phyloP scores from a whole-genome alignment of 306 rosid genomes.

The Canavalia ensiformis region DNA sequence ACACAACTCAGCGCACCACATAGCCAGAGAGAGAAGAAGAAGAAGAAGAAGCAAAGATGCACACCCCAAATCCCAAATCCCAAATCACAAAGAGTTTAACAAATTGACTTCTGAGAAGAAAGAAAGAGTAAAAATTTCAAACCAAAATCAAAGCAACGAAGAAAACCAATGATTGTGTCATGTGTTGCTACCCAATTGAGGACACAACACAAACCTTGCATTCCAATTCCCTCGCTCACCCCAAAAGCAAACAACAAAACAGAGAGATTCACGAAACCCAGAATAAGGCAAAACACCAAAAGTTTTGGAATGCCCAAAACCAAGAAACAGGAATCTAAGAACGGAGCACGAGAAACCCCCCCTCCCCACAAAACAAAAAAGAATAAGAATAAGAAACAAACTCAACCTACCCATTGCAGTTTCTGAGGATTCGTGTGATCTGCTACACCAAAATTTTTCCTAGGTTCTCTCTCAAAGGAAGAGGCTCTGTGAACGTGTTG shows the following conservation, averaged over 20 bases:
- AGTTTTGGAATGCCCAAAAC: conserved; percentile 40
- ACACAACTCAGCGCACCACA: conserved; percentile 26
- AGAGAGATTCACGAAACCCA: conserved; percentile 33
- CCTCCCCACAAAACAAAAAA: not conserved
- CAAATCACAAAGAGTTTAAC: conserved; percentile 7
- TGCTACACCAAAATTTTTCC: conserved; percentile 44
- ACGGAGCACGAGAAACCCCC: conserved; percentile 49
- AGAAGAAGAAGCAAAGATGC: not conserved
- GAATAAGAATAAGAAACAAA: not conserved
- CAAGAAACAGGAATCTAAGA: conserved; percentile 48
- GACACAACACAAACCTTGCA: conserved; percentile 14
- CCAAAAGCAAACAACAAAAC: conserved; percentile 9
- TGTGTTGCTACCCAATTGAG: conserved; percentile 17
- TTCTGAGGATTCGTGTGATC: conserved; percentile 58
- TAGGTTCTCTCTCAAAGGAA: conserved; percentile 51
- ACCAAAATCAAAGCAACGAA: not conserved
- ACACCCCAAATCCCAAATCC: conserved; percentile 28
- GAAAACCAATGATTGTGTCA: not conserved
- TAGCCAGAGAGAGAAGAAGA: conserved; percentile 11
- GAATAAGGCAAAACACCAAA: conserved; percentile 18
- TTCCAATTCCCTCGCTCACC: conserved; percentile 14
- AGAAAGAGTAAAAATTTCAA: conserved; percentile 4
- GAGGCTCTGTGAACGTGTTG: conserved; percentile 42
- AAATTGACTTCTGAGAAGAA: not conserved
- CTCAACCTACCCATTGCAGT: conserved; percentile 68